Evolutionary conservation across 2,329 filamentous ascomycete species (phyloP), one percentile per base, ranked within the genome.

Genomic region (Aspergillus proliferans): DNA sequence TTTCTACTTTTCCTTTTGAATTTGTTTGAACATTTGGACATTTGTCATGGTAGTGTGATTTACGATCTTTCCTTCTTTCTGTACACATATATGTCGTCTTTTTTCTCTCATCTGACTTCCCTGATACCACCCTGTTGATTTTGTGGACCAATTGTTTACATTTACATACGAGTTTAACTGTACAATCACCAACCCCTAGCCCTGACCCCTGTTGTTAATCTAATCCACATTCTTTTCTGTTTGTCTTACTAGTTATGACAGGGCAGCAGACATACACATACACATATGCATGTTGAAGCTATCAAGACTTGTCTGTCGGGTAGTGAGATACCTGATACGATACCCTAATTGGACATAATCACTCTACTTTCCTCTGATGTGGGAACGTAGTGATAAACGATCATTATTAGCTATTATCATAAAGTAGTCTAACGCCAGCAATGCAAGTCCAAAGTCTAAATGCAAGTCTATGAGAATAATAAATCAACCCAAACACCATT

Each of bases 41-140:
- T 18, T n/a, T 38, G 34, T 8, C 15, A 45, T 39, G 12, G 6
- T 19, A 21, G 33, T 40, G 30, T 22, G 18, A 22, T 26, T 50
- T 40, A 45, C 41, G 39, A 48, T 50, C 42, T 24, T 46, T 34
- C 8, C 40, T 42, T 21, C 43, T 38, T 24, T 36, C 2, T 36
- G 18, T 44, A 43, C 22, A 26, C 14, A 43, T 28, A 43, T 34
- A 24, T 44, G 34, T 34, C 28, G 15, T 15, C 8, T 43, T 14
- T 36, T 26, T 43, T 19, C 28, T 36, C 33, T 41, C 15, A 46
- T 36, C 24, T 45, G 53, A 53, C 39, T 38, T 38, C 22, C 28
- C 43, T 44, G 55, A 57, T 57, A 58, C 53, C 56, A 53, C 47
- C 43, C 45, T 15, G 34, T 48, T 50, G 45, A 47, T 53, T 47